These are phyloP conservation scores for Smithsoniella earleae DNA, from an alignment of 163 green algal genomes.

Conservation along the genomic window DNA sequence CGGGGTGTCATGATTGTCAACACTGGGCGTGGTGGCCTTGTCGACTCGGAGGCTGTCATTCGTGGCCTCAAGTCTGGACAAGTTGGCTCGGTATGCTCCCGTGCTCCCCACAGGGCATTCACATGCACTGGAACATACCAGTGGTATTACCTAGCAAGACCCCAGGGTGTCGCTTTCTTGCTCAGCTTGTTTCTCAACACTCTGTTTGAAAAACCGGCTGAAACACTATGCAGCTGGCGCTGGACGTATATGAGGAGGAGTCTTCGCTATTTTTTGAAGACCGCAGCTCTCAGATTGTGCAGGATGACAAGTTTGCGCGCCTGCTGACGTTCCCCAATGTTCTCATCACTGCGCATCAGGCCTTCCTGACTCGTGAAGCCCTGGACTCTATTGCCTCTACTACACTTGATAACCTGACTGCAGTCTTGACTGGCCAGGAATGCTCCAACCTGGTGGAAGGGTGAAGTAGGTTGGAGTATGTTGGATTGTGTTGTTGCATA, in stretches of 20 bases:
- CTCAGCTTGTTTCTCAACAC: not conserved
- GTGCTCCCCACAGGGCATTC: not conserved
- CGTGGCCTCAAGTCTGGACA: slow-evolving; percentile 50
- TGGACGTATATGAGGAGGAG: slow-evolving; percentile 72
- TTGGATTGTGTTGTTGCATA: too few relatives aligned
- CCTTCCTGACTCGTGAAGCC: slow-evolving; percentile 73
- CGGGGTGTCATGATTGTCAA: slow-evolving; percentile 68
- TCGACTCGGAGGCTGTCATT: slow-evolving; percentile 61
- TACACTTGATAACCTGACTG: slow-evolving; percentile 47
- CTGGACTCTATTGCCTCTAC: slow-evolving; percentile 54
- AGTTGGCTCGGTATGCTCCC: slow-evolving; percentile 35
- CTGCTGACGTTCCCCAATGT: slow-evolving; percentile 55
- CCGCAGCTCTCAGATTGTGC: slow-evolving; percentile 37
- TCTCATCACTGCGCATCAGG: slow-evolving; percentile 69
- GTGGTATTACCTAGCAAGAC: too few relatives aligned
- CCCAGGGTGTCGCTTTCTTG: too few relatives aligned
- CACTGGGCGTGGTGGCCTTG: slow-evolving; percentile 55
- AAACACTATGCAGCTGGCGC: slow-evolving; percentile 23
- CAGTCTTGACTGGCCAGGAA: not conserved
- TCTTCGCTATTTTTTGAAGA: slow-evolving; percentile 65
- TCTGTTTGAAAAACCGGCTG: not conserved
- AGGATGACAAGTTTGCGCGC: slow-evolving; percentile 47
- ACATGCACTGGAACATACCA: too few relatives aligned
- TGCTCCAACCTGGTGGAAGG: slow-evolving; percentile 11
- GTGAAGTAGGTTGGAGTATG: too few relatives aligned